phyloP scores from a whole-genome alignment of 495 filamentous ascomycete genomes.

The Annulohypoxylon bovei region DNA sequence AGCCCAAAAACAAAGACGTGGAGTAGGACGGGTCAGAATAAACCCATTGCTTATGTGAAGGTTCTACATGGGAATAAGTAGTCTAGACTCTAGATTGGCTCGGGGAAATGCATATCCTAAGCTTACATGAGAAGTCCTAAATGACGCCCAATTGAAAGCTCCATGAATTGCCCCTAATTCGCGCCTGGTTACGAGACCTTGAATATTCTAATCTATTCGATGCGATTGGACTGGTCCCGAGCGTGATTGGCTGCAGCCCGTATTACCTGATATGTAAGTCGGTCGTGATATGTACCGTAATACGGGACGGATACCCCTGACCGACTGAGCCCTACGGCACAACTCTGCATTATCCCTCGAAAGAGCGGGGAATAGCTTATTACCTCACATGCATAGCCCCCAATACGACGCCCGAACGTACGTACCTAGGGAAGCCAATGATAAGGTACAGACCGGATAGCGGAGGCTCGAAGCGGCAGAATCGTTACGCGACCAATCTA shows the following conservation, averaged over 20 bases:
- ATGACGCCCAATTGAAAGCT: not conserved
- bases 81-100: not conserved
- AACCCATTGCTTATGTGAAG: not conserved
- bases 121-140: not conserved
- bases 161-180: not conserved
- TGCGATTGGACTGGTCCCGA: not conserved
- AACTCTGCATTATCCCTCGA: not conserved
- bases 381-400: conserved; percentile 14
- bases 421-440: not conserved
- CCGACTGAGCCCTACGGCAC: not conserved
- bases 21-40: not conserved
- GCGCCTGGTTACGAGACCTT: not conserved
- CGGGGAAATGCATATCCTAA: not conserved
- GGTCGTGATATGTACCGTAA: conserved; percentile 3
- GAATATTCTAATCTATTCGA: not conserved
- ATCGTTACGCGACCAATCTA: conserved; percentile 2
- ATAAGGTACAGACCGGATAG: not conserved
- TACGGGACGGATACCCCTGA: conserved; percentile 8
- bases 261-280: not conserved
- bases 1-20: conserved; percentile 7
- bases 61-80: not conserved
- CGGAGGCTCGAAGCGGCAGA: not conserved
- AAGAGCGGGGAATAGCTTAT: conserved; percentile 5
- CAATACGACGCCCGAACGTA: conserved; percentile 1
- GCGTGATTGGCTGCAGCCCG: not conserved